Evolutionary conservation across 2,329 filamentous ascomycete genomes (phyloP), one percentile per base, ranked within the genome.

Genomic region (Fusarium dlaminii): DNA sequence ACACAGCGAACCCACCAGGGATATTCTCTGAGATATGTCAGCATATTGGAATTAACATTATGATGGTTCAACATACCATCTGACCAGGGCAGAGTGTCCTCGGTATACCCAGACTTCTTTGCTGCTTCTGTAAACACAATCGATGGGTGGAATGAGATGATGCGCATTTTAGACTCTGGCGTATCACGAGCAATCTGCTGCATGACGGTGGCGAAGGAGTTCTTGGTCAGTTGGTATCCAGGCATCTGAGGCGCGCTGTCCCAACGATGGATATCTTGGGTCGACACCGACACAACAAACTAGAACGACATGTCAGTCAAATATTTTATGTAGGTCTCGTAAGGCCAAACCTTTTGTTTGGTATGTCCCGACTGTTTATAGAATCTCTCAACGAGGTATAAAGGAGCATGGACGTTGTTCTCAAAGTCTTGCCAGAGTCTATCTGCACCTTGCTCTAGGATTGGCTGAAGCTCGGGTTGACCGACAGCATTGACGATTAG

Each of bases 1-100:
- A 87, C 3, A 86, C 80, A 13, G 79, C 74, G 61, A 86, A 87
- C n/a, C 81, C 70, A 9, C 79, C 84, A 0, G 84, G 82, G 2
- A 86, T 79, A 37, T 80, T 78, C n/a, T 79, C 82, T 83, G 48
- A 1, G 34, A 22, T 18, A 0, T 11, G 6, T 61, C 5, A 68
- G 30, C n/a, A n/a, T n/a, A n/a, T n/a, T n/a, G n/a, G n/a, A n/a
- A n/a, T n/a, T n/a, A n/a, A n/a, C n/a, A n/a, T n/a, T n/a, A n/a
- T n/a, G n/a, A n/a, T n/a, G 6, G 5, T 32, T 4, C 1, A 24
- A 43, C 65, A 7, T 30, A 77, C 75, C 74, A 15, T 75, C 66
- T 8, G 64, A 62, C 75, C 75, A 77, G 8, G 75, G 75, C 15
- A 77, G 36, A 15, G 67, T 76, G 3, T 78, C 68, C n/a, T 54